Base-by-base conservation (phyloP, 1,284 basidiomycete genomes). In the Puccinia polysora region DNA sequence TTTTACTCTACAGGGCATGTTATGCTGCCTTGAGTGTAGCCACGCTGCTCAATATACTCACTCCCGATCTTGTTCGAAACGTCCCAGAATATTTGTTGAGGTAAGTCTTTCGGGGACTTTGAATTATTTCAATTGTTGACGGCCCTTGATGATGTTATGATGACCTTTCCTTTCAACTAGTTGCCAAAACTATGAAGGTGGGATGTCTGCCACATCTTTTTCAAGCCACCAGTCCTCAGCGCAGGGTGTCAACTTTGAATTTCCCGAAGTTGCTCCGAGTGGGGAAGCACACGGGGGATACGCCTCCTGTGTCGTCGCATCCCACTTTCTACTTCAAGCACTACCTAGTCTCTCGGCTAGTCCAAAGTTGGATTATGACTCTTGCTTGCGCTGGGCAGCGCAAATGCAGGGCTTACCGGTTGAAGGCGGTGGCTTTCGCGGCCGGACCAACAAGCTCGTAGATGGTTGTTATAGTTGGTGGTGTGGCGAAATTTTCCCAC, bases 391-490 rank as follows among this genome's bases (percentile, higher is more conserved):
- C 43, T 58, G 55, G 55, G 70, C 71, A 25, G 38, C 59, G 6
- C 50, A 55, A 14, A 55, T 96, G 87, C 96, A 99, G 79, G 93
- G 92, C 0, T 80, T 82, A 0, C 86, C 87, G 30, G 84, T 85
- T 30, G 95, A 98, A 78, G 84, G 92, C 2, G 94, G 93, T 2
- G 96, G 95, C 0, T 97, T 98, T 81, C 85, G 86, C 56, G 96
- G 96, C 0, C 84, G 96, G 52, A 91, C 91, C 73, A 99, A 98
- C 80, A 99, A 99, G 81, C 85, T 99, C 14, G 95, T 99, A 0
- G 96, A 99, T 78, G 96, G 95, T 2, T 99, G 96, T 81, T 99
- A 98, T 80, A 88, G 90, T 36, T 98, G 96, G 96, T 98, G 93
- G 89, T 90, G 94, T 32, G 95, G 90, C 1, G 94, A 94, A 0